Conservation (phyloP, 164 flowering plant genomes). For the Amborella trichopoda region DNA sequence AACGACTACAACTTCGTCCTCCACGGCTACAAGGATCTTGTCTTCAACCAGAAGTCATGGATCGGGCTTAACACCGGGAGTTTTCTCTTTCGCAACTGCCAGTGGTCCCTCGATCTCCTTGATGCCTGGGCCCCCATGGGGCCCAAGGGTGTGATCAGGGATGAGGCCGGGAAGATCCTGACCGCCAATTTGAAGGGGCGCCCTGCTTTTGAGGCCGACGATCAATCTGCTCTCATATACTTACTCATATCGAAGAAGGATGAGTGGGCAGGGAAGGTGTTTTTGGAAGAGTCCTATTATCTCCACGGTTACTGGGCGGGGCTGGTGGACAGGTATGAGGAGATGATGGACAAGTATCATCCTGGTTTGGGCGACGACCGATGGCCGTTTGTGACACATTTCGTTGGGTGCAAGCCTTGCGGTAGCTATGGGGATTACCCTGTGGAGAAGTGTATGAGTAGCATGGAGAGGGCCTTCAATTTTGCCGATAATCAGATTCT, state of each 20-base stretch:
- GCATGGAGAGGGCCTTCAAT: constrained; percentile 92
- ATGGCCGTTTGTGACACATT: constrained; percentile 98
- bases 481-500: constrained; percentile 94
- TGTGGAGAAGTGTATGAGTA: constrained; percentile 68
- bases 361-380: constrained; percentile 90
- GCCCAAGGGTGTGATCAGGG: constrained; percentile 70
- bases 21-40: constrained; percentile 81
- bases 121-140: constrained; percentile 97
- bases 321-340: constrained; percentile 74
- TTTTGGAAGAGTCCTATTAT: constrained; percentile 68
- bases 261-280: constrained; percentile 64
- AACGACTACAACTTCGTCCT: constrained; percentile 49
- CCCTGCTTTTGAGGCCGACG: constrained; percentile 90
- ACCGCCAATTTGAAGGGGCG: constrained; percentile 70
- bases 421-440: constrained; percentile 91
- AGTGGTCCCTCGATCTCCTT: constrained; percentile 87
- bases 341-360: constrained; percentile 81
- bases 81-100: constrained; percentile 75
- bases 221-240: constrained; percentile 89
- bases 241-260: constrained; percentile 59
- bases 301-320: constrained; percentile 89
- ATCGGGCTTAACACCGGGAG: constrained; percentile 85
- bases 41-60: constrained; percentile 77
- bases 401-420: constrained; percentile 95
- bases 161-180: constrained; percentile 77